A percentile compares a stretch with the other conserved stretches of the same genome.
phyloP scores from a whole-genome alignment of 164 flowering plant species.

The Stephania yunnanensis region DNA sequence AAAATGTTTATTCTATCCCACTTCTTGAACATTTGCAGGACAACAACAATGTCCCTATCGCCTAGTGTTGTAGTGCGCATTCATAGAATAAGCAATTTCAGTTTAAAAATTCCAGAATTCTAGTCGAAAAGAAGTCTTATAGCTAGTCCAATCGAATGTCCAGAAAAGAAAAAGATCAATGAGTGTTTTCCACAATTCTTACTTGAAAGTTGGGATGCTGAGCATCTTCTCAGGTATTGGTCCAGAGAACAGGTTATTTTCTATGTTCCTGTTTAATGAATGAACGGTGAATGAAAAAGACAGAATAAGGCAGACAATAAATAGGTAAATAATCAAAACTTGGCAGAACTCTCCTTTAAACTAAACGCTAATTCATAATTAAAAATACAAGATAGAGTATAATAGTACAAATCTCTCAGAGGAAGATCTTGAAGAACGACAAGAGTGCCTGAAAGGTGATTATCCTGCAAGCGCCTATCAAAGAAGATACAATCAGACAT shows the following conservation, averaged over 20 bases:
- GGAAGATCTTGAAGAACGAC: slow-evolving; percentile 85
- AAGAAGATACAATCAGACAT: slow-evolving; percentile 10
- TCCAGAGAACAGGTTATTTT: slow-evolving; percentile 76
- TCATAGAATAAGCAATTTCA: too few species aligned
- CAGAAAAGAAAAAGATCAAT: neutral
- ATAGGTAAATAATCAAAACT: neutral
- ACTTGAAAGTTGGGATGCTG: slow-evolving; percentile 74
- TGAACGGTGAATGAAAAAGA: neutral
- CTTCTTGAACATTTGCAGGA: too few species aligned
- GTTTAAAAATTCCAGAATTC: too few species aligned
- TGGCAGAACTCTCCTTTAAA: neutral
- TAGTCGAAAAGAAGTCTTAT: too few species aligned
- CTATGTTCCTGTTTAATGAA: slow-evolving; percentile 58
- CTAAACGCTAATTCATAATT: neutral
- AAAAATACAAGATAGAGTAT: slow-evolving; percentile 18
- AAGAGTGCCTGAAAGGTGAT: slow-evolving; percentile 79
- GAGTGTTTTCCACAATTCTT: slow-evolving; percentile 17
- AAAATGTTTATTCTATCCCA: too few species aligned
- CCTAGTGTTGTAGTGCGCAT: too few species aligned
- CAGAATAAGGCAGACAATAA: neutral
- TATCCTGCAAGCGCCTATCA: slow-evolving; percentile 80
- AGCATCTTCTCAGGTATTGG: slow-evolving; percentile 75
- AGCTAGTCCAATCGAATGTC: too few species aligned
- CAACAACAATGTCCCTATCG: too few species aligned
- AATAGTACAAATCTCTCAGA: slow-evolving; percentile 58